These are phyloP conservation scores for Talaromyces sp. DNA, from an alignment of 2,329 filamentous ascomycete species.

Conservation along the genomic window DNA sequence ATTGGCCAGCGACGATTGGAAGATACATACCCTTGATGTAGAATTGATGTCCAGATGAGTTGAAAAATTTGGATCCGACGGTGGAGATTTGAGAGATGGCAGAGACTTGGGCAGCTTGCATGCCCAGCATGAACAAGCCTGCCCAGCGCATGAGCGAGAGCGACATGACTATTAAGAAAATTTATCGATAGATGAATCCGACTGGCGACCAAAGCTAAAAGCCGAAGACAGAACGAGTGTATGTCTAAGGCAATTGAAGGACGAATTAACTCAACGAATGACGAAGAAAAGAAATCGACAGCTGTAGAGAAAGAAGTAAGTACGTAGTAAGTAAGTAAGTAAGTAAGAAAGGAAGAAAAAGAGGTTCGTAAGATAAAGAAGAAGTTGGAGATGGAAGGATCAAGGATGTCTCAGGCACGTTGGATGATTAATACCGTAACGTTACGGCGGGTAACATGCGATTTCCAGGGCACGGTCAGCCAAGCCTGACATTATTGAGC, in stretches of 20 bases:
- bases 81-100: constrained; percentile 54
- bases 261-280: constrained; percentile 4
- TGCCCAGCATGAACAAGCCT: constrained; percentile 24
- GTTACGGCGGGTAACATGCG: not conserved
- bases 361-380: not conserved
- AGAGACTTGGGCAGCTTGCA: constrained; percentile 25
- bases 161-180: constrained; percentile 7
- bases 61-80: constrained; percentile 81
- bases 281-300: not conserved
- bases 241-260: not conserved
- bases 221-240: constrained; percentile 7
- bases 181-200: not conserved
- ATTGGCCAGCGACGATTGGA: not conserved
- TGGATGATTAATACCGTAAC: not conserved
- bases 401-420: not conserved
- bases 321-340: not conserved
- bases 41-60: constrained; percentile 72
- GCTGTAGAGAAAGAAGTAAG: not conserved
- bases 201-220: not conserved
- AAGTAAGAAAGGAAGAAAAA: not conserved
- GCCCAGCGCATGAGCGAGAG: constrained; percentile 13
- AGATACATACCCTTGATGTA: constrained; percentile 66
- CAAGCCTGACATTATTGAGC: not conserved
- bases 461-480: not conserved
- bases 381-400: not conserved